Conservation (phyloP, 805 yeast genomes). For the Candida ortonii region DNA sequence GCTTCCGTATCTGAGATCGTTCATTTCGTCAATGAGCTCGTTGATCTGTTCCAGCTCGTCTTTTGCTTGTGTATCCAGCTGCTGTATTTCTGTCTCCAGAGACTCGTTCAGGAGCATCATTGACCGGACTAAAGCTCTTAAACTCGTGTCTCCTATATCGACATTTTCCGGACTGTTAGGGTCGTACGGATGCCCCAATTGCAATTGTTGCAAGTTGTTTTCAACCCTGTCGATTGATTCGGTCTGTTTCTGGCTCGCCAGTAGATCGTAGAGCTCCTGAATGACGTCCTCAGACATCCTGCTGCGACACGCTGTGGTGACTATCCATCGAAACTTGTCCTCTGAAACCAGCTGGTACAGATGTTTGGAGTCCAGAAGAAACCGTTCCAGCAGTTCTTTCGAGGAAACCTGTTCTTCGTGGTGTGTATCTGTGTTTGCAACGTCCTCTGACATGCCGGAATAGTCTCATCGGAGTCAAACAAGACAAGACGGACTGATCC, state of each 20-base stretch:
- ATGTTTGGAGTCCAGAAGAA: constrained; percentile 22
- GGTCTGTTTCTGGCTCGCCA: constrained; percentile 17
- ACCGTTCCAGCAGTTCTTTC: constrained; percentile 23
- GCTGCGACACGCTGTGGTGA: constrained; percentile 11
- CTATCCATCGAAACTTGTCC: constrained; percentile 16
- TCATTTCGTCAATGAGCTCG: constrained; percentile 28
- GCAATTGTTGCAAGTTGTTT: constrained; percentile 11
- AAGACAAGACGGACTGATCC: too few species aligned
- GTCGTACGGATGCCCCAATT: constrained; percentile 11
- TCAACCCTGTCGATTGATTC: constrained; percentile 11
- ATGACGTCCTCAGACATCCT: constrained; percentile 5
- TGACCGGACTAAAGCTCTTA: constrained; percentile 18
- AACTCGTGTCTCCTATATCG: constrained; percentile 18
- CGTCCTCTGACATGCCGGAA: too few species aligned
- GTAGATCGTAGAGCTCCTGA: constrained; percentile 15
- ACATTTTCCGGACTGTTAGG: constrained; percentile 5
- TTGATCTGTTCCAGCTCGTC: constrained; percentile 20
- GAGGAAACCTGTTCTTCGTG: constrained; percentile 16
- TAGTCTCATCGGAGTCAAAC: too few species aligned
- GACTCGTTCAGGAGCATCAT: constrained; percentile 30
- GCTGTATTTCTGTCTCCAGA: constrained; percentile 25
- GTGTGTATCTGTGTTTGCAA: too few species aligned
- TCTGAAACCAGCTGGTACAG: constrained; percentile 23
- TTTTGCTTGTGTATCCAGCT: constrained; percentile 19
- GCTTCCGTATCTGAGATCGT: constrained; percentile 30